Evolutionary conservation across 192 early-diverging fungal species (phyloP).

Genomic region (Backusella circina): DNA sequence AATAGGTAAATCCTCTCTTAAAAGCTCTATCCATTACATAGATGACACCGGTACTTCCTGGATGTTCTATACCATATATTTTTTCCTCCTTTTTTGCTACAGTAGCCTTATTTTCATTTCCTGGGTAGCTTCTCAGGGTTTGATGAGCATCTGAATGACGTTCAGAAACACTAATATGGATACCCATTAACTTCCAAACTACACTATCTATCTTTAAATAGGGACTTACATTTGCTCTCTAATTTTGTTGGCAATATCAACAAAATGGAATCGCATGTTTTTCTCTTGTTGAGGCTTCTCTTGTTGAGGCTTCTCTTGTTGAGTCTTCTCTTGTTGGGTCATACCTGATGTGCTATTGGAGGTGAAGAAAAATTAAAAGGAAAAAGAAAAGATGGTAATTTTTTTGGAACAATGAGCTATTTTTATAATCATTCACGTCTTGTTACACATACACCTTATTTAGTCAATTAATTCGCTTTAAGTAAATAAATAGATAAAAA

Average conservation of each 20-base stretch:
- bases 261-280: neutral
- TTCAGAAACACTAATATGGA: neutral
- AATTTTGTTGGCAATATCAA: neutral
- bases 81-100: constrained; percentile 4
- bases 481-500: neutral
- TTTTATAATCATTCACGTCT: neutral
- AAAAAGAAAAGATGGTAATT: neutral
- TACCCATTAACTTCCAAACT: neutral
- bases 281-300: neutral
- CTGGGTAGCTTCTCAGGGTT: constrained; percentile 31
- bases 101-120: constrained; percentile 29
- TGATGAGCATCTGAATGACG: constrained; percentile 38
- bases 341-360: neutral
- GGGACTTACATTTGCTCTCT: neutral
- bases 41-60: constrained; percentile 44
- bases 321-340: neutral
- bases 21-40: constrained; percentile 51
- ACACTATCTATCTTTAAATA: neutral
- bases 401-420: neutral
- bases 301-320: neutral
- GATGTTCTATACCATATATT: constrained; percentile 38
- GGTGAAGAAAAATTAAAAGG: neutral
- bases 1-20: constrained; percentile 40
- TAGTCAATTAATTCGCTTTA: constrained; percentile 1
- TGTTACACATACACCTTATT: neutral